These are phyloP conservation scores for Trichocladium uniseriatum DNA, from an alignment of 495 filamentous ascomycete species.

Conservation along the genomic window DNA sequence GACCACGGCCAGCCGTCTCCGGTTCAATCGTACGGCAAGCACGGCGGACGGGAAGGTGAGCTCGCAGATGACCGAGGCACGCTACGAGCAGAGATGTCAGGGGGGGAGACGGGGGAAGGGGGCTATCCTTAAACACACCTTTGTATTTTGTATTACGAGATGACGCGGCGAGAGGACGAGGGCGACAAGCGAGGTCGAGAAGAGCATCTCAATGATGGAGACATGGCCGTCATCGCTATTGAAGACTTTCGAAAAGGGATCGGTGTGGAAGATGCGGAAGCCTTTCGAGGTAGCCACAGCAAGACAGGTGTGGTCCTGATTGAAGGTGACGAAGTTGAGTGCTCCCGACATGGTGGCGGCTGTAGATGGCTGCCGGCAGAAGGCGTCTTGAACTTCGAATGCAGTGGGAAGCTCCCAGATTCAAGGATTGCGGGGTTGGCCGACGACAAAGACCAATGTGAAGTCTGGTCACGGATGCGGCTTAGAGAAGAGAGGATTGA, in stretches of 20 bases:
- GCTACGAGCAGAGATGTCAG: slow-evolving; percentile 37
- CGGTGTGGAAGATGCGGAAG: slow-evolving; percentile 91
- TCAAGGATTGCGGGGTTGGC: not conserved
- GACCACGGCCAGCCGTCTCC: slow-evolving; percentile 86
- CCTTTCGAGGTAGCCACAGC: slow-evolving; percentile 88
- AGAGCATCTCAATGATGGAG: slow-evolving; percentile 94
- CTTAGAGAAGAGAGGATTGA: no score
- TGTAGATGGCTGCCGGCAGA: not conserved
- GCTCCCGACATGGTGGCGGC: slow-evolving; percentile 41
- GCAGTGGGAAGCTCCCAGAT: not conserved
- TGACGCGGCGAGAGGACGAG: slow-evolving; percentile 82
- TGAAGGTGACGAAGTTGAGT: slow-evolving; percentile 98
- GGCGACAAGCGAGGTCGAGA: slow-evolving; percentile 96
- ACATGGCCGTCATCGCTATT: slow-evolving; percentile 89
- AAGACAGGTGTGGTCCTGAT: slow-evolving; percentile 95
- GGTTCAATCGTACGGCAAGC: slow-evolving; percentile 83
- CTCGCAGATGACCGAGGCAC: slow-evolving; percentile 94
- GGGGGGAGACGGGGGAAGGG: not conserved
- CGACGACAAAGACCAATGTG: no score
- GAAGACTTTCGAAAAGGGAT: slow-evolving; percentile 88
- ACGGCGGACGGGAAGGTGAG: slow-evolving; percentile 94
- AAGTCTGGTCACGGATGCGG: no score
- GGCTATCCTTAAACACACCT: slow-evolving; percentile 47
- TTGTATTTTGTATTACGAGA: slow-evolving; percentile 92
- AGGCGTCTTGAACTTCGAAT: not conserved